Evolutionary conservation across 108 stramenopile species (phyloP).

Genomic region (Skeletonema menzelii): DNA sequence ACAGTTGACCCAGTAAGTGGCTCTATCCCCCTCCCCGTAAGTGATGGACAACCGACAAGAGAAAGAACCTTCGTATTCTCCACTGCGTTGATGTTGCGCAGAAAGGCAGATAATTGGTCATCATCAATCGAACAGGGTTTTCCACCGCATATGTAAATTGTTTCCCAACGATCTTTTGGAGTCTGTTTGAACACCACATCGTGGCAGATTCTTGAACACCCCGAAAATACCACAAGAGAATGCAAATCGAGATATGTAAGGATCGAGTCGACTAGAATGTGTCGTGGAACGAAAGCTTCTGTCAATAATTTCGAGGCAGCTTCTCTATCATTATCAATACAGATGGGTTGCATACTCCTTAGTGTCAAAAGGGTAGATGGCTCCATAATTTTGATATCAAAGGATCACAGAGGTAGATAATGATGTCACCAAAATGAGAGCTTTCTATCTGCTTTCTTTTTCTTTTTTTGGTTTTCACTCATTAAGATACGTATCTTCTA

Average conservation of each 20-base stretch:
- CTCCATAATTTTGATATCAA: not conserved
- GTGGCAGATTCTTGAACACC: not conserved
- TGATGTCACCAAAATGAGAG: too few relatives aligned
- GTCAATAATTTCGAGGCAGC: not conserved
- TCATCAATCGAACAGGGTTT: slow-evolving; percentile 4
- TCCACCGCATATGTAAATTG: not conserved
- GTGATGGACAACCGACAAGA: slow-evolving; percentile 16
- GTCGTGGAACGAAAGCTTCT: not conserved
- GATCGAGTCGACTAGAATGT: slow-evolving; percentile 12
- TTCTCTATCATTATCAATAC: not conserved
- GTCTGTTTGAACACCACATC: not conserved
- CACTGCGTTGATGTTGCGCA: slow-evolving; percentile 19
- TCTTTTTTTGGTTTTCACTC: too few relatives aligned
- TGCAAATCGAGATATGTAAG: slow-evolving; percentile 20
- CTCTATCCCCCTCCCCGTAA: slow-evolving; percentile 15
- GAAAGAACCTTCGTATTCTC: slow-evolving; percentile 16
- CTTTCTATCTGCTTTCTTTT: too few relatives aligned
- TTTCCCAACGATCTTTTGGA: slow-evolving; percentile 11
- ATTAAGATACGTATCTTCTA: too few relatives aligned
- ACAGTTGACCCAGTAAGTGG: slow-evolving; percentile 17
- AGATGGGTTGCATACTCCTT: not conserved
- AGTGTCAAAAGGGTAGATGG: not conserved
- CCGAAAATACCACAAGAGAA: slow-evolving; percentile 18
- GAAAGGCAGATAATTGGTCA: slow-evolving; percentile 15
- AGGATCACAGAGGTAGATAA: too few relatives aligned